A percentile compares a stretch with the other conserved stretches of the same genome.
Conservation (phyloP, 495 filamentous ascomycete genomes). For the Podospora sp. region DNA sequence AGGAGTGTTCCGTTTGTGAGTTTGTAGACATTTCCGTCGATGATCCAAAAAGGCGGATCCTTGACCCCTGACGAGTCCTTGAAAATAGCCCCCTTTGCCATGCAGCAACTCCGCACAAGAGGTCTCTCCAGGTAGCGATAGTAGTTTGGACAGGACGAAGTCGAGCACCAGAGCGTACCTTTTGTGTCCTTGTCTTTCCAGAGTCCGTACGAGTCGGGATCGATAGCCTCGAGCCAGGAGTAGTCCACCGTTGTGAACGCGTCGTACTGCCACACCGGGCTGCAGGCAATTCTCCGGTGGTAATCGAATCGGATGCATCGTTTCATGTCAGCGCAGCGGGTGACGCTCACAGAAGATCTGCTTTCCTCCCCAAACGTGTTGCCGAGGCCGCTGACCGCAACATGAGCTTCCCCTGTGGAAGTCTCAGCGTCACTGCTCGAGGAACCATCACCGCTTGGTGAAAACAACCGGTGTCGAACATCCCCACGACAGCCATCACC, state of each 20-base stretch:
- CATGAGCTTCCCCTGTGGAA: background rate
- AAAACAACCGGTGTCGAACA: too few species aligned
- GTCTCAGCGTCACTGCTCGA: background rate
- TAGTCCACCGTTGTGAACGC: slow-evolving; percentile 6
- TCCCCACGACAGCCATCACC: slow-evolving; percentile 8
- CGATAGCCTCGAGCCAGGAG: slow-evolving; percentile 3
- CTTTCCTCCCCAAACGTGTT: slow-evolving; percentile 9
- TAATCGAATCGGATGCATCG: background rate
- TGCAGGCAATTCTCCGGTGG: slow-evolving; percentile 4
- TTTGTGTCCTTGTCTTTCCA: background rate
- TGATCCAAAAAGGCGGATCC: too few species aligned
- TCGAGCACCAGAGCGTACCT: slow-evolving; percentile 1
- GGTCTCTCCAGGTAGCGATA: slow-evolving; percentile 9
- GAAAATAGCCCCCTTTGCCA: too few species aligned
- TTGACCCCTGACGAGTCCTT: too few species aligned
- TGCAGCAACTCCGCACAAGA: slow-evolving; percentile 2
- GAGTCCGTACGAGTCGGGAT: slow-evolving; percentile 13
- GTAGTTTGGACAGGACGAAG: slow-evolving; percentile 2
- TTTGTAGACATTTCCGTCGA: too few species aligned
- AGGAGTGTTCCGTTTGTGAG: too few species aligned
- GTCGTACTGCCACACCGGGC: background rate
- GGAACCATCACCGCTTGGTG: too few species aligned
- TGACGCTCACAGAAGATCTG: slow-evolving; percentile 1
- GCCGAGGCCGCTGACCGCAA: background rate
- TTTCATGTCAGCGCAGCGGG: background rate